Conservation (phyloP, 306 rosid species). For the Prunus dulcis region DNA sequence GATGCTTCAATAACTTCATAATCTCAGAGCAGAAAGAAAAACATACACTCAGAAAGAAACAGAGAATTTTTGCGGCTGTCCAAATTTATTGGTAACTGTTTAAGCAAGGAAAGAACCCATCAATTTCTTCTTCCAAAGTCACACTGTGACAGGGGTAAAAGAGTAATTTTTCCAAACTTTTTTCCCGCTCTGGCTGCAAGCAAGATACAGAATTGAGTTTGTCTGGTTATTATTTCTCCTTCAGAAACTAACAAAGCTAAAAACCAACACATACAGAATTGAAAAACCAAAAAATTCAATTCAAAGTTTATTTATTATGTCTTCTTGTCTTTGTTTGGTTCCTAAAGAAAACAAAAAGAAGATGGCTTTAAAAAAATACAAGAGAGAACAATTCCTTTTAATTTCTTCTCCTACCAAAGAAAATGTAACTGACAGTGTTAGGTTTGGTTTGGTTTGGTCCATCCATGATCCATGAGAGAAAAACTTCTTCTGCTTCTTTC, state of each 20-base stretch:
- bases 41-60: not conserved
- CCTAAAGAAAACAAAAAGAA: slow-evolving; percentile 26
- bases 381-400: slow-evolving; percentile 15
- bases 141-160: not conserved
- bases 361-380: slow-evolving; percentile 3
- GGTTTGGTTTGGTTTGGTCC: slow-evolving; percentile 19
- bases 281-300: slow-evolving; percentile 17
- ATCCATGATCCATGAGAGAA: slow-evolving; percentile 16
- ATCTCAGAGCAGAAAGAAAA: not conserved
- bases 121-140: not conserved
- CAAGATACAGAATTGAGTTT: slow-evolving; percentile 5
- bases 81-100: not conserved
- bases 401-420: slow-evolving; percentile 18
- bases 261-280: slow-evolving; percentile 27
- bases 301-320: slow-evolving; percentile 22
- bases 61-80: not conserved
- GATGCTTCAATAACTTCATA: not conserved
- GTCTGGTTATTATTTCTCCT: not conserved
- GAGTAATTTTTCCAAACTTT: not conserved
- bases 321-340: slow-evolving; percentile 69
- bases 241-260: slow-evolving; percentile 42
- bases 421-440: slow-evolving; percentile 24
- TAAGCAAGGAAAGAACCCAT: not conserved
- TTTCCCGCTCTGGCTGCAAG: slow-evolving; percentile 34
- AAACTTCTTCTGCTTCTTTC: slow-evolving; percentile 16